Base-by-base conservation (phyloP, 2,329 filamentous ascomycete genomes). In the Fusarium mangiferae region DNA sequence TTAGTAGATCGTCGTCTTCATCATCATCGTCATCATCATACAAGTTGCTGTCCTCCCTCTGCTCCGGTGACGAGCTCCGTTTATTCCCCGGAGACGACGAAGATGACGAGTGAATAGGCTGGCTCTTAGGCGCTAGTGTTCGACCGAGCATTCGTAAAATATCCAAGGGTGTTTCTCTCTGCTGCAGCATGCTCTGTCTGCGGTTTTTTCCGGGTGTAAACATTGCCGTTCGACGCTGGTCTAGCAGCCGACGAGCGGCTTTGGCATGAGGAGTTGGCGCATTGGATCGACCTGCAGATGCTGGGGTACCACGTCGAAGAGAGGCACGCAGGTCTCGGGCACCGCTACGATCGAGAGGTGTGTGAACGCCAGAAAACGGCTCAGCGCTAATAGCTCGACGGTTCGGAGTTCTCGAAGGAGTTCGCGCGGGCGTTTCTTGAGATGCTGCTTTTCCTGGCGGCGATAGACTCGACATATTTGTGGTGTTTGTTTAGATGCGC, bases 161-260 rank as follows among this genome's bases (percentile, higher is more conserved):
- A 67, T 87, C 86, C 75, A 87, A 84, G 5, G 89, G 87, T 10
- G 88, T 89, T 78, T 90, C 88, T 68, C 89, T 83, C 75, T 88
- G 85, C 68, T 87, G 86, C 73, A 87, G 86, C 57, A 88, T 78
- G 77, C 90, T 91, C 74, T 86, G 86, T n/a, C 90, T 85, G 26
- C 88, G 86, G 60, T 86, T 86, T 70, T 87, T 87, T 24, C 89
- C 89, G 0, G 90, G 90, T 0, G 90, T 92, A 70, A 90, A 86
- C 54, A 90, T 83, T 52, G 88, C 88, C 6, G 87, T 87, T 46
- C 90, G 87, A 10, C 90, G 88, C 71, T 87, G 85, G 73, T 91
- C 86, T 59, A 91, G 84, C 38, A 89, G 87, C 51, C 88, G 85
- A 54, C 86, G 87, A 48, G 90, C 90, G 17, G 90, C 90, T 74